Evolutionary conservation across 441 rosid species (phyloP), one percentile per base, ranked within the genome.

Genomic region (Flueggea neowawraea): DNA sequence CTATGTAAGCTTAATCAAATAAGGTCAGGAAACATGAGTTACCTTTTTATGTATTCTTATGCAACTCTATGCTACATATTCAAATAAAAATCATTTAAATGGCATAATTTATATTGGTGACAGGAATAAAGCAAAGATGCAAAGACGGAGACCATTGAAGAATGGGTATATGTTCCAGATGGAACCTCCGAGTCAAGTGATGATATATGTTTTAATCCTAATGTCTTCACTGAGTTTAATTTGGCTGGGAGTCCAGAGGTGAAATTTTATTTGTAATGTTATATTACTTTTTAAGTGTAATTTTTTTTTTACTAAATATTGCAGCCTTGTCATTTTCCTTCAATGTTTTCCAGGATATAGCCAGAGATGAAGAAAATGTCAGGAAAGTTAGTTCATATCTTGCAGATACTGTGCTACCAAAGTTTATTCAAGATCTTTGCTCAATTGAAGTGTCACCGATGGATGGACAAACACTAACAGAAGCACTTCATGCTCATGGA

Each of bases 391-490:
- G 98, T 74, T 83, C 84, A 12, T 91, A 80, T 76, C 97, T 96
- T 61, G 75, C 77, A 55, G 86, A 91, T 69, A 82, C 83, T 44
- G 91, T 89, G 16, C 90, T 96, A 77, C 99, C 98, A 22, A 96
- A 94, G 75, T 94, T 96, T 73, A 76, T 88, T 31, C 87, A 85
- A 77, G 98, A 94, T 78, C 98, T 96, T 78, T 96, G 98, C 80
- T 69, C 87, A 1, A 91, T 96, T 65, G 98, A 96, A 78, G 98
- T 94, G 70, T 96, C 99, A 58, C 99, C 98, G 17, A 91, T 96
- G 99, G 99, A 94, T 81, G 98, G 99, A 69, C 98, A 93, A 69
- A 91, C 98, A 41, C 82, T 96, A 65, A 96, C 98, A 50, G 99
- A 91, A 74, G 97, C 98, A 41, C 95, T 96, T 54, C 98, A 96